phyloP scores from a whole-genome alignment of 225 moss, liverwort and hornwort species.

The Climacium dendroides region DNA sequence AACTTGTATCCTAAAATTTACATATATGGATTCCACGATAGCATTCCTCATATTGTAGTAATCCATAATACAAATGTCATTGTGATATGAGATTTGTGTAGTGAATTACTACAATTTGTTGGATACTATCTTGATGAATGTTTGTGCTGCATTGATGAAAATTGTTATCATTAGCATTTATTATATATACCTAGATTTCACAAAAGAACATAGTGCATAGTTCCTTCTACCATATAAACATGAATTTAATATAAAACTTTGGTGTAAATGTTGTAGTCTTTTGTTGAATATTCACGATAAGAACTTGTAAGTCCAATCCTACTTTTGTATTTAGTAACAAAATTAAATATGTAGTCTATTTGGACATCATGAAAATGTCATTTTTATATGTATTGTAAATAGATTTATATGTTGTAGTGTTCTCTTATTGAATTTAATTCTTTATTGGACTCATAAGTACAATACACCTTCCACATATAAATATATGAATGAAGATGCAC shows the following conservation, averaged over 20 bases:
- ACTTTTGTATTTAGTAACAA: rapidly evolving
- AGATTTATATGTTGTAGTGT: neutral
- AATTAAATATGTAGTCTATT: neutral
- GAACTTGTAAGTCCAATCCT: neutral
- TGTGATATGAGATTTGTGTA: neutral
- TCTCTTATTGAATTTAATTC: neutral
- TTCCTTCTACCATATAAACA: neutral
- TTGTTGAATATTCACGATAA: neutral
- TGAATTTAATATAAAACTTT: neutral
- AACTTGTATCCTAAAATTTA: neutral
- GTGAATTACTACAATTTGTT: neutral
- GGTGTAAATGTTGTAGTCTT: neutral
- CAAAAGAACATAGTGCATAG: neutral
- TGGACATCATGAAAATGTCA: neutral
- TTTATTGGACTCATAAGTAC: neutral
- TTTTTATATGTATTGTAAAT: neutral
- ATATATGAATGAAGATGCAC: neutral
- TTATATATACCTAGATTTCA: neutral
- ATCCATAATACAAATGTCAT: neutral
- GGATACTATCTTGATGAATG: neutral
- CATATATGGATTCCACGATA: neutral
- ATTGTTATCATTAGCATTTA: neutral
- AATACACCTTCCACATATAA: neutral
- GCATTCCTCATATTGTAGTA: rapidly evolving
- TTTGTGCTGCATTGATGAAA: neutral